Base-by-base conservation (phyloP, 306 rosid species). In the Begonia fuchsioides region DNA sequence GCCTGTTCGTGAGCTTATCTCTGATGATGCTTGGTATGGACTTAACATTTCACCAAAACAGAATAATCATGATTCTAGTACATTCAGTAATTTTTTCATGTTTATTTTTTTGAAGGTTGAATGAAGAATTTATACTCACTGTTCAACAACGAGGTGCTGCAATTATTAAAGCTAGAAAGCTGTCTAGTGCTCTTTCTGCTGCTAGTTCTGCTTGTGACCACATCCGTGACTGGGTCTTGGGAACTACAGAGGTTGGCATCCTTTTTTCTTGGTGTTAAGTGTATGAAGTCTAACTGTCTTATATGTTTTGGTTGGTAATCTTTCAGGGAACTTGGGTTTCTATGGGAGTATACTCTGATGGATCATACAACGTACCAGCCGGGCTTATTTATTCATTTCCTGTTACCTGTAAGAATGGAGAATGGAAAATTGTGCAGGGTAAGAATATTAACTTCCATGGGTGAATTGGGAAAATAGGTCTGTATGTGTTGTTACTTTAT, bases 131-230 rank as follows among this genome's bases (percentile, higher is more conserved):
- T 77, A 92, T 92, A 12, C 14, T 77, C 15, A 92, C 93, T 35
- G 98, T 92, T 66, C 98, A 92, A 86, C 98, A 92, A 64, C 96
- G 96, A 52, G 98, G 98, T 62, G 98, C 98, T 71, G 96, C 98
- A 51, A 85, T 92, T 39, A 85, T 92, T 47, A 92, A 92, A 64
- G 98, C 98, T 47, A 71, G 98, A 15, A 92, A 92, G 75, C 66
- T 85, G 35, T 92, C 96, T 17, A 92, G 96, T 68, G 98, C 98
- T 50, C 54, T 92, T 39, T 92, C 98, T 61, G 98, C 96, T 65
- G 96, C 98, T 12, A 92, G 98, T 56, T 59, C 86, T 71, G 98
- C 98, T 43, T 92, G 98, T 64, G 98, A 92, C 64, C 98, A 92
- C 78, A 86, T 92, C 16, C 80, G 93, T 51, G 87, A 92, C 48